Percentiles rank a stretch among this genome's conserved stretches.
These are phyloP conservation scores for Beauveria varroae DNA, from an alignment of 2,329 filamentous ascomycete genomes.

Conservation along the genomic window DNA sequence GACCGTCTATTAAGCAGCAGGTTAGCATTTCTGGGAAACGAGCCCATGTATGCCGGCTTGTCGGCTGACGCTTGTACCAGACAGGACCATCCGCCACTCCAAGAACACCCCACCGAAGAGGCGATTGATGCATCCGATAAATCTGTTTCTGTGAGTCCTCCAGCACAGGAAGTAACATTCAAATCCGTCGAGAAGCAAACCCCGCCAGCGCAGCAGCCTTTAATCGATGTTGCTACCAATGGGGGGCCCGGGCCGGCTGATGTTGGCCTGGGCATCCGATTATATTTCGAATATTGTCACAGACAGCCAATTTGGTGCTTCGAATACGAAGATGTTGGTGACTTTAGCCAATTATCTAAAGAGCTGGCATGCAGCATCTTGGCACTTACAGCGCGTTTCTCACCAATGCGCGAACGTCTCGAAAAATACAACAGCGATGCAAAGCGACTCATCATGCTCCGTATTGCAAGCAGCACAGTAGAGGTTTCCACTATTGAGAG, in stretches of 20 bases:
- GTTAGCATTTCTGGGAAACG: not conserved
- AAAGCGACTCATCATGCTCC: constrained; percentile 37
- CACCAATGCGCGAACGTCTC: constrained; percentile 25
- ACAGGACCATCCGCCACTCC: constrained; percentile 14
- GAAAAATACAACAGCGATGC: constrained; percentile 31
- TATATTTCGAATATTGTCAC: constrained; percentile 38
- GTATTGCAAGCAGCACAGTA: constrained; percentile 43
- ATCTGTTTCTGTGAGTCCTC: constrained; percentile 25
- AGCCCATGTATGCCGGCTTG: too few species aligned
- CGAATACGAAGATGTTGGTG: constrained; percentile 32
- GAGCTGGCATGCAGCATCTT: constrained; percentile 35
- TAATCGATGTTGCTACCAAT: constrained; percentile 11
- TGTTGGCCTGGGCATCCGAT: constrained; percentile 26
- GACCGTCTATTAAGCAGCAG: constrained; percentile 40
- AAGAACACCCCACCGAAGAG: constrained; percentile 25
- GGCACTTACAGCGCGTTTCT: constrained; percentile 32
- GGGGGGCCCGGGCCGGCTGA: constrained; percentile 25
- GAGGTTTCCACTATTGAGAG: constrained; percentile 42
- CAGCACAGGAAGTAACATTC: constrained; percentile 17
- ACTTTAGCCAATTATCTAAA: constrained; percentile 27
- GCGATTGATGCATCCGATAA: constrained; percentile 24
- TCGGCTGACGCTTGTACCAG: not conserved
- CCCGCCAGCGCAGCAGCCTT: constrained; percentile 11
- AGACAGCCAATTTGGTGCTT: constrained; percentile 39
- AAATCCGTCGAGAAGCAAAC: constrained; percentile 5